Evolutionary conservation across 257 asterid genomes (phyloP), one percentile per base, ranked within the genome.

Genomic region (Fraxinus americana): DNA sequence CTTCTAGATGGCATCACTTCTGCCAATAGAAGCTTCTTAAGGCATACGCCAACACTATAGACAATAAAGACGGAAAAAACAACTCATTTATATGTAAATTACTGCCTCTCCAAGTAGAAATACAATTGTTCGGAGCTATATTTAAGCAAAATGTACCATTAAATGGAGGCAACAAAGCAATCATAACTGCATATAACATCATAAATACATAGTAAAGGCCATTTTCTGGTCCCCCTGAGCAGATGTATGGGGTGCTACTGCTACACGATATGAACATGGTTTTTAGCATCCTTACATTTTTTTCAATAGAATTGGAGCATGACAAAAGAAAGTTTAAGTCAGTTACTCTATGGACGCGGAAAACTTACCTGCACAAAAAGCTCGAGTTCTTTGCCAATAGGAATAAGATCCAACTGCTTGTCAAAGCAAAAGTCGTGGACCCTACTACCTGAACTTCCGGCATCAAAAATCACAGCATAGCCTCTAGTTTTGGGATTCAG

Each of bases 391-490:
- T 88, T 82, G 39, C 94, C 97, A 77, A 94, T 91, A 70, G 96
- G 94, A 41, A 94, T 87, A 32, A 91, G 98, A 79, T 92, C 96
- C 79, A 94, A 88, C 67, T 84, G 78, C 67, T 88, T 76, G 74
- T 91, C 82, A 80, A 94, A 94, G 83, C 96, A 85, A 76, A 94
- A 94, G 29, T 91, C 97, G 61, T 94, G 98, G 63, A 92, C 98
- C 83, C 98, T 85, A 79, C 97, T 94, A 43, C 97, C 98, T 1
- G 98, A 92, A 80, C 98, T 94, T 7, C 98, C 97, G 0, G 98
- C 98, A 68, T 94, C 97, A 75, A 94, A 94, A 70, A 94, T 88
- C 61, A 92, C 97, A 0, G 98, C 98, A 74, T 92, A 94, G 0
- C 78, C 79, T 71, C 80, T 87, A 9, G 86, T 81, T 87, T 70